Conservation (phyloP, 768 basidiomycete species). For the Serpula lacrymans region DNA sequence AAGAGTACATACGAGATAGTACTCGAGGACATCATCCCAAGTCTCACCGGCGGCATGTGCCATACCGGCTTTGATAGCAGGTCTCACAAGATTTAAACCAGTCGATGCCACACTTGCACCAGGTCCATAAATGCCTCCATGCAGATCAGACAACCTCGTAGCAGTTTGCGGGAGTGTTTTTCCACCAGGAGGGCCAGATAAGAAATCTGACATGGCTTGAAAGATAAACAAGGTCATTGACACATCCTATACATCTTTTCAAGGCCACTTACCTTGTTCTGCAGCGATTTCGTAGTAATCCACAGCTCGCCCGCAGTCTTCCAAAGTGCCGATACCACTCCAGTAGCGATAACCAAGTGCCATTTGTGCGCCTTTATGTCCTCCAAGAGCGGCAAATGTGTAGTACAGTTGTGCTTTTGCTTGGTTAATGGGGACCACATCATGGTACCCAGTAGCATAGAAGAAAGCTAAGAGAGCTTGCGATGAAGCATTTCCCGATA, state of each 20-base stretch:
- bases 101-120: conserved; percentile 94
- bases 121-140: conserved; percentile 91
- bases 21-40: conserved; percentile 90
- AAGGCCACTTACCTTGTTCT: conserved; percentile 58
- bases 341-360: conserved; percentile 91
- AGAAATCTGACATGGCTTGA: conserved; percentile 74
- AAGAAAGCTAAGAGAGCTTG: conserved; percentile 88
- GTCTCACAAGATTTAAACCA: conserved; percentile 62
- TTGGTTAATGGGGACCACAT: conserved; percentile 60
- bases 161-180: conserved; percentile 78
- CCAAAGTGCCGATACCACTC: conserved; percentile 90
- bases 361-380: conserved; percentile 87
- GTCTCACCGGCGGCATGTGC: conserved; percentile 89
- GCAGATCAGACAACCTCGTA: conserved; percentile 82
- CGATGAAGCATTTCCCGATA: conserved; percentile 81
- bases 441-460: conserved; percentile 78
- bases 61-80: conserved; percentile 80
- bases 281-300: conserved; percentile 90
- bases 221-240: too few relatives aligned
- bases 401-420: conserved; percentile 87
- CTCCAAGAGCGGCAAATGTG: conserved; percentile 90
- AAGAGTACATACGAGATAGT: conserved; percentile 64
- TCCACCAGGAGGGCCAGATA: conserved; percentile 89
- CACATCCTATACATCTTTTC: too few relatives aligned
- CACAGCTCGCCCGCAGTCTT: conserved; percentile 80